Conservation (phyloP, 2,329 filamentous ascomycete genomes). For the Phoma sp. region DNA sequence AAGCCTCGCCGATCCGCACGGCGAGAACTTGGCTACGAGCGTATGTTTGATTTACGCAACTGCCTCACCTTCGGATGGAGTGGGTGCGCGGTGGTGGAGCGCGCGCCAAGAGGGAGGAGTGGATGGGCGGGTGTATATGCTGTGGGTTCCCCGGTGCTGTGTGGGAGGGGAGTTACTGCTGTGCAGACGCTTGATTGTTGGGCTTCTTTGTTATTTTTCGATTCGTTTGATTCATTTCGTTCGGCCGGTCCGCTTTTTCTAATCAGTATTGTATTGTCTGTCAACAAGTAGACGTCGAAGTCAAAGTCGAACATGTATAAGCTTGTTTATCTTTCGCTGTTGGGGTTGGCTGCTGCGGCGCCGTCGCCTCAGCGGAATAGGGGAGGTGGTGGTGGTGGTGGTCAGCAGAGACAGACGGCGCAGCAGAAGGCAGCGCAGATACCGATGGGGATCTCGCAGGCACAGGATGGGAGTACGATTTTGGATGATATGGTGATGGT, state of each 20-base stretch:
- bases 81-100: not conserved
- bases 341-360: conserved; percentile 29
- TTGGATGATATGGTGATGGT: conserved; percentile 63
- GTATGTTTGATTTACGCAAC: conserved; percentile 17
- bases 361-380: conserved; percentile 34
- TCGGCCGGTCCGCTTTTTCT: conserved; percentile 38
- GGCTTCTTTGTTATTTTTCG: conserved; percentile 8
- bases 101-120: conserved; percentile 4
- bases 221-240: conserved; percentile 5
- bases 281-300: too few species aligned
- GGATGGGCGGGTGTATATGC: too few species aligned
- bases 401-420: conserved; percentile 34
- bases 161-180: conserved; percentile 13
- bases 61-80: not conserved
- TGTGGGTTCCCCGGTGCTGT: conserved; percentile 2
- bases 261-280: conserved; percentile 3
- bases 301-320: conserved; percentile 30
- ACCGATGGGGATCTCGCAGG: conserved; percentile 48
- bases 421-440: conserved; percentile 45
- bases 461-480: conserved; percentile 64
- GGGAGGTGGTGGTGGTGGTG: conserved; percentile 24
- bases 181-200: too few species aligned
- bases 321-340: conserved; percentile 26
- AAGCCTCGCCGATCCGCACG: conserved; percentile 19
- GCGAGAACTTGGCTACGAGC: conserved; percentile 12